Conservation (phyloP, 768 basidiomycete species). For the Lentinula edodes region DNA sequence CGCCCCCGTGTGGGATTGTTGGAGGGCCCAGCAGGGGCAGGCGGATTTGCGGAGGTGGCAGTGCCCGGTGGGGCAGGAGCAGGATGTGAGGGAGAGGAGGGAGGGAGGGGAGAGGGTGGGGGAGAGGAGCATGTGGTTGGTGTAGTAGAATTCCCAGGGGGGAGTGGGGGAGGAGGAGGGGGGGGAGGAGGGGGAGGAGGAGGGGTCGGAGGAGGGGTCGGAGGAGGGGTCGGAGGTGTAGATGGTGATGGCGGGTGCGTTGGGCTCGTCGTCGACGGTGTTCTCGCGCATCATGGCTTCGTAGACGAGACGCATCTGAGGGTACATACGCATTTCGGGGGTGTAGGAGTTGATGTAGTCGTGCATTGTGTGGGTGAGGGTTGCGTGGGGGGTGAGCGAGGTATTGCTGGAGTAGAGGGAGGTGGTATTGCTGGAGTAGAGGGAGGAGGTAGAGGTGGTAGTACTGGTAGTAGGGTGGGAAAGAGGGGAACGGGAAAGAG, state of each 20-base stretch:
- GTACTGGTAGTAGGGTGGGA: no score
- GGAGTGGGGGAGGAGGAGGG: no score
- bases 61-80: constrained; percentile 48
- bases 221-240: no score
- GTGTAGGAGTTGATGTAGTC: constrained; percentile 59
- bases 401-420: no score
- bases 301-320: constrained; percentile 49
- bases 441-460: no score
- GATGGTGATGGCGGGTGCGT: no score
- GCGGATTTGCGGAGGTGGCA: constrained; percentile 49
- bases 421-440: no score
- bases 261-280: constrained; percentile 60
- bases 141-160: constrained; percentile 83
- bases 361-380: constrained; percentile 30
- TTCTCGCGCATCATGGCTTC: constrained; percentile 61
- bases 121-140: constrained; percentile 75
- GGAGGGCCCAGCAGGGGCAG: background rate
- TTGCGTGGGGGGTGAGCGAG: no score
- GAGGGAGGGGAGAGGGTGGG: constrained; percentile 66
- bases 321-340: constrained; percentile 30
- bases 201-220: no score
- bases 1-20: constrained; percentile 44
- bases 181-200: no score
- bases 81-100: constrained; percentile 51
- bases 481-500: no score